phyloP scores from a whole-genome alignment of 768 basidiomycete genomes.

The Boletales sp. region DNA sequence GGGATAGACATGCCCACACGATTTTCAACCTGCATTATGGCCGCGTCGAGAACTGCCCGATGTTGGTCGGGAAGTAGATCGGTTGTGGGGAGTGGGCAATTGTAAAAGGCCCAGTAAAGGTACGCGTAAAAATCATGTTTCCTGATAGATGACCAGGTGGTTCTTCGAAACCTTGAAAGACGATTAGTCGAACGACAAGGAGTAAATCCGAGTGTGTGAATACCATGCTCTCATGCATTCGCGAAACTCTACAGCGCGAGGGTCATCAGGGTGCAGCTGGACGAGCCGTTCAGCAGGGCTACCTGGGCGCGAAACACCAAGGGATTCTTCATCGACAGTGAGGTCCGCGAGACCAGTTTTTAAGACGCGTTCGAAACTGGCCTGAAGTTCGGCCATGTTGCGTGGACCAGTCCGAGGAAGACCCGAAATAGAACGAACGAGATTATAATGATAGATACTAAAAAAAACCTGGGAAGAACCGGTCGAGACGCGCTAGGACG shows the following conservation, averaged over 20 bases:
- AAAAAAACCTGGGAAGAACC: constrained; percentile 54
- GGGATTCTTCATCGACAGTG: constrained; percentile 53
- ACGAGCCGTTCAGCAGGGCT: constrained; percentile 60
- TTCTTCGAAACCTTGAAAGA: constrained; percentile 60
- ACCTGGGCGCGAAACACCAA: constrained; percentile 46
- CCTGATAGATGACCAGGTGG: constrained; percentile 69
- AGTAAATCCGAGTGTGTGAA: not conserved
- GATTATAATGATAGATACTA: constrained; percentile 57
- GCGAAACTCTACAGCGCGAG: constrained; percentile 70
- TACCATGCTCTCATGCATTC: constrained; percentile 59
- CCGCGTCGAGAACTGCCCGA: constrained; percentile 51
- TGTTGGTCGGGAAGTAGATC: constrained; percentile 46
- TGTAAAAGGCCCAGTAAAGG: constrained; percentile 85
- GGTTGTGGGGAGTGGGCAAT: constrained; percentile 53
- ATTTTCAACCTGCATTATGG: constrained; percentile 62
- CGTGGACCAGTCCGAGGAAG: constrained; percentile 43
- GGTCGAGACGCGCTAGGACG: not conserved
- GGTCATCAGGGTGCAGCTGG: constrained; percentile 59
- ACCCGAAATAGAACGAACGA: constrained; percentile 46
- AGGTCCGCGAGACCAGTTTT: constrained; percentile 61
- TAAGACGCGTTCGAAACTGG: constrained; percentile 58
- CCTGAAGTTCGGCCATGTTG: constrained; percentile 54
- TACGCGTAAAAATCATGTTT: constrained; percentile 63
- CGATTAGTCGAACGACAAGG: not conserved
- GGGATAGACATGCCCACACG: constrained; percentile 65